Percentiles rank a stretch among this genome's conserved stretches.
These are phyloP conservation scores for Lagerstroemia speciosa DNA, from an alignment of 345 rosid species.

Conservation along the genomic window DNA sequence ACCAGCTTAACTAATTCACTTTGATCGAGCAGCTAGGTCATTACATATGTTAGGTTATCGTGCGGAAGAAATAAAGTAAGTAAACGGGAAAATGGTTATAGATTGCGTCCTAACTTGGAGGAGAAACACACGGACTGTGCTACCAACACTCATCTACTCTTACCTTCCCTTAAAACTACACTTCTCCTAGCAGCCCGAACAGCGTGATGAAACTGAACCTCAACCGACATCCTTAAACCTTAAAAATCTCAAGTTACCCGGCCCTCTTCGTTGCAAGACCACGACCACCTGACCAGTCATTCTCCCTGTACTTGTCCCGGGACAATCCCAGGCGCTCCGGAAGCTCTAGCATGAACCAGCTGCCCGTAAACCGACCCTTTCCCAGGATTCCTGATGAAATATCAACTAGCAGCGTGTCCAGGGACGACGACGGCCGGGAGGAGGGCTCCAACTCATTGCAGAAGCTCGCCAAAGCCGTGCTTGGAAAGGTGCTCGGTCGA, in stretches of 20 bases:
- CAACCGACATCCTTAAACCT: constrained; percentile 1
- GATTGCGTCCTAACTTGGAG: too few relatives aligned
- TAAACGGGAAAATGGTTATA: too few relatives aligned
- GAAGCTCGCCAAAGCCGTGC: constrained; percentile 13
- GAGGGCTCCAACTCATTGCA: constrained; percentile 23
- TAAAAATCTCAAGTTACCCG: too few relatives aligned
- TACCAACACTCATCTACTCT: constrained; percentile 11
- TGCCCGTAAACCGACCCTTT: constrained; percentile 13
- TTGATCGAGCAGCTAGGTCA: too few relatives aligned
- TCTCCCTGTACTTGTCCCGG: neutral
- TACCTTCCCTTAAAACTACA: constrained; percentile 16
- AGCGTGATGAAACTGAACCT: constrained; percentile 20
- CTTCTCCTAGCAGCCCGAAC: constrained; percentile 17
- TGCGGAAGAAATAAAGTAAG: too few relatives aligned
- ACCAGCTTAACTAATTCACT: too few relatives aligned
- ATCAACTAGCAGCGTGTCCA: constrained; percentile 18
- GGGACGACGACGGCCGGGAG: constrained; percentile 40
- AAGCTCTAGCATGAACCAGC: constrained; percentile 17
- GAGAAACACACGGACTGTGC: constrained; percentile 36
- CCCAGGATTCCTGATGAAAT: neutral
- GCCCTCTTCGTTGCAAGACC: neutral
- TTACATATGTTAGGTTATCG: too few relatives aligned
- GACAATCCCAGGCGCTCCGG: constrained; percentile 10
- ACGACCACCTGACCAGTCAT: neutral
- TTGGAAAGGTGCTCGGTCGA: constrained; percentile 17